phyloP scores from a whole-genome alignment of 2,329 filamentous ascomycete genomes.

The Passalora sequoiae region DNA sequence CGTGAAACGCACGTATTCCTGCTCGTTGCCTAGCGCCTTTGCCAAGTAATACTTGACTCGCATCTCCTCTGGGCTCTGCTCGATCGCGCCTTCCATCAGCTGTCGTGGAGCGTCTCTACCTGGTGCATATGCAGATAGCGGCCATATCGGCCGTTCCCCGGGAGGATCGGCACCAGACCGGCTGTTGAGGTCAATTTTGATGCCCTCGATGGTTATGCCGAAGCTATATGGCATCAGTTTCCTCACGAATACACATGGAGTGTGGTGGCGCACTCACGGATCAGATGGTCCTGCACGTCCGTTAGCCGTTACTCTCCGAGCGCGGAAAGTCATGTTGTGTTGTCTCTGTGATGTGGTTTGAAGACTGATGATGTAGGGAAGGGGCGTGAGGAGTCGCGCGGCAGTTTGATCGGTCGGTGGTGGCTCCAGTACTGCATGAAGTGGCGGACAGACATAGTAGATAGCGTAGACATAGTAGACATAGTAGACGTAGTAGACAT shows the following conservation, averaged over 20 bases:
- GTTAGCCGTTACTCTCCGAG: constrained; percentile 1
- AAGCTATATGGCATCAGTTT: too few relatives aligned
- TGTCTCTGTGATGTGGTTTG: too few relatives aligned
- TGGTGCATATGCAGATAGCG: constrained; percentile 80
- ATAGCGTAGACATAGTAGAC: too few relatives aligned
- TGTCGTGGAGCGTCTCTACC: constrained; percentile 71
- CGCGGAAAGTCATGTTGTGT: neutral
- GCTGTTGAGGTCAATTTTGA: constrained; percentile 40
- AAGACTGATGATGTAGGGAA: too few relatives aligned
- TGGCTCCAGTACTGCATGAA: too few relatives aligned
- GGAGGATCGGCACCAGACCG: constrained; percentile 53
- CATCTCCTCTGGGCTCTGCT: constrained; percentile 86
- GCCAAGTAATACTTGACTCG: constrained; percentile 66
- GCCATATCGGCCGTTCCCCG: constrained; percentile 70
- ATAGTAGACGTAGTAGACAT: too few relatives aligned
- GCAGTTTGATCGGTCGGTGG: too few relatives aligned
- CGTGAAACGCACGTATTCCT: constrained; percentile 44
- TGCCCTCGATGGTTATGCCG: constrained; percentile 53
- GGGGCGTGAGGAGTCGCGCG: too few relatives aligned
- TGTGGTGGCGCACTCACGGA: neutral
- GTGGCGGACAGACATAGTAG: too few relatives aligned
- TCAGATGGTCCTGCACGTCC: constrained; percentile 1
- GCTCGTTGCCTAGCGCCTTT: constrained; percentile 53
- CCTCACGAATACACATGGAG: too few relatives aligned
- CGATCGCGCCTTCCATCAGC: constrained; percentile 75